Conservation (phyloP, 371 early-diverging fungal genomes). For the Blakeslea trispora region DNA sequence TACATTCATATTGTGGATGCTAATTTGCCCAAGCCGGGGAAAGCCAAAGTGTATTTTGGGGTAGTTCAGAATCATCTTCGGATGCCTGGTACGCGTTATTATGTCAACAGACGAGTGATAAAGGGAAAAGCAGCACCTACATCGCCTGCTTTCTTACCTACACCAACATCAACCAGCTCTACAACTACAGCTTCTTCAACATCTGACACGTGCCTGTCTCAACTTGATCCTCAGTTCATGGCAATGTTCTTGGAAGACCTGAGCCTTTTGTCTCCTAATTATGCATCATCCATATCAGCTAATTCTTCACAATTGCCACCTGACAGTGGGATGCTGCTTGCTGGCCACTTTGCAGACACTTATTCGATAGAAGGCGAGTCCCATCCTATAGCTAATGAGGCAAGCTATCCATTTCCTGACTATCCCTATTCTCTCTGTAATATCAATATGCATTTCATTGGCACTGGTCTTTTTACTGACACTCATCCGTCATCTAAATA, state of each 20-base stretch:
- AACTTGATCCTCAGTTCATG: not conserved
- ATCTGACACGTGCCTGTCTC: not conserved
- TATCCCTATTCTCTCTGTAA: too few species aligned
- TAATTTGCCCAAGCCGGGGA: slow-evolving; percentile 24
- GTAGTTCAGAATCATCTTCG: slow-evolving; percentile 46
- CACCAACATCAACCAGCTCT: not conserved
- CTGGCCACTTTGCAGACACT: too few species aligned
- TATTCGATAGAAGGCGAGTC: too few species aligned
- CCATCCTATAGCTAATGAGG: too few species aligned
- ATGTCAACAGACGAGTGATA: slow-evolving; percentile 31
- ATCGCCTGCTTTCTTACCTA: not conserved
- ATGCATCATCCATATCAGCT: too few species aligned
- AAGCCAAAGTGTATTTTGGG: slow-evolving; percentile 45
- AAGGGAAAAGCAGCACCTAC: not conserved
- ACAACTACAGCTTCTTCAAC: not conserved
- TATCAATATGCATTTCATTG: too few species aligned
- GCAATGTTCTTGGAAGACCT: not conserved
- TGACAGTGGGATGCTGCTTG: too few species aligned
- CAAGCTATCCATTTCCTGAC: too few species aligned
- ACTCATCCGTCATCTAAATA: too few species aligned
- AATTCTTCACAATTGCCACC: too few species aligned
- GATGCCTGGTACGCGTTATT: slow-evolving; percentile 56
- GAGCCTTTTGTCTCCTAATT: not conserved
- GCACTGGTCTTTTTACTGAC: too few species aligned
- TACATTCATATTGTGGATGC: slow-evolving; percentile 36